Percentiles rank a stretch among this genome's conserved stretches.
Evolutionary conservation across 2,329 filamentous ascomycete species (phyloP).

Genomic region (Rhynchosporium secalis): DNA sequence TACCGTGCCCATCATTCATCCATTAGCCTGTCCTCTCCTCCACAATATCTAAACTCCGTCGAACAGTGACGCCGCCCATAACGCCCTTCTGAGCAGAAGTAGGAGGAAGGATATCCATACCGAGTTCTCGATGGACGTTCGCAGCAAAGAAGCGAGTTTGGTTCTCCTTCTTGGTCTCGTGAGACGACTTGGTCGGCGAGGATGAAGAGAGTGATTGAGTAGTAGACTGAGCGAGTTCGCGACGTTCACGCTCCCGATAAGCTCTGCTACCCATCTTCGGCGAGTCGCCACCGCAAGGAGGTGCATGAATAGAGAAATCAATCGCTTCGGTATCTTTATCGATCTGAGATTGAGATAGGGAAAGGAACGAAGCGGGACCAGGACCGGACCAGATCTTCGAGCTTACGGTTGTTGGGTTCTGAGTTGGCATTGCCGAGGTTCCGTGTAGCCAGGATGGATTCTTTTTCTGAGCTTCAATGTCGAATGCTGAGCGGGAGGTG

Average conservation of each 20-base stretch:
- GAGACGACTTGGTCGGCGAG: background rate
- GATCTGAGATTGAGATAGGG: background rate
- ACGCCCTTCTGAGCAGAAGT: background rate
- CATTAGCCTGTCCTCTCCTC: slow-evolving; percentile 10
- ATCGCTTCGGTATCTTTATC: slow-evolving; percentile 1
- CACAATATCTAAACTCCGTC: slow-evolving; percentile 20
- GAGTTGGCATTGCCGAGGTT: background rate
- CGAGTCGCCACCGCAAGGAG: background rate
- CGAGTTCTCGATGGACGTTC: slow-evolving; percentile 4
- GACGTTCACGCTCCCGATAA: slow-evolving; percentile 31
- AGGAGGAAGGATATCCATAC: background rate
- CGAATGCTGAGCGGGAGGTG: background rate
- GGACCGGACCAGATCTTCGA: slow-evolving; percentile 18
- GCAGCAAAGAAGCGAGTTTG: slow-evolving; percentile 4
- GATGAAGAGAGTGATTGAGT: background rate
- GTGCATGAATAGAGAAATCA: slow-evolving; percentile 12
- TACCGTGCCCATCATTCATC: background rate
- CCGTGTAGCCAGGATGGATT: no score
- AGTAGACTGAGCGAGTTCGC: slow-evolving; percentile 12
- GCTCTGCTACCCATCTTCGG: slow-evolving; percentile 31
- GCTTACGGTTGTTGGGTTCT: background rate
- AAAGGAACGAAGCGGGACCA: background rate
- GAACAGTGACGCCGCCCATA: slow-evolving; percentile 10
- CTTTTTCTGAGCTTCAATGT: slow-evolving; percentile 12
- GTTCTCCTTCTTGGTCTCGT: background rate